Evolutionary conservation across 257 asterid genomes (phyloP).

Genomic region (Mitragyna speciosa): DNA sequence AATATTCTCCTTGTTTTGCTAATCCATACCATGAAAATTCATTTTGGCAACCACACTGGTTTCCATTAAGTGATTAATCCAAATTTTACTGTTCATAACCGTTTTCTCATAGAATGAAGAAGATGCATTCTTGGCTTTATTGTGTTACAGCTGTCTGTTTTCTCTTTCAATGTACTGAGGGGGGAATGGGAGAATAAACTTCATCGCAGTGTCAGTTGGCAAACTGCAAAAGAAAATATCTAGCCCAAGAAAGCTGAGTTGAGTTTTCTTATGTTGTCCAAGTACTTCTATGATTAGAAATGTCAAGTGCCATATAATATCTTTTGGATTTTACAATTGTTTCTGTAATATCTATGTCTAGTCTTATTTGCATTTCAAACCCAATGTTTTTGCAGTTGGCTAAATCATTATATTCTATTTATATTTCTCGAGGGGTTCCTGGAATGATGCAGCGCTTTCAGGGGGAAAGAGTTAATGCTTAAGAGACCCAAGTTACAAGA

Average conservation of each 20-base stretch:
- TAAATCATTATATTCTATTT: not conserved
- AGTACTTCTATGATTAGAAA: not conserved
- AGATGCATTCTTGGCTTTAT: not conserved
- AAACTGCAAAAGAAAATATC: not conserved
- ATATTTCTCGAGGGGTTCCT: not conserved
- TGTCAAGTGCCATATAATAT: not conserved
- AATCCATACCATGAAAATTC: not conserved
- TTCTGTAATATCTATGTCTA: not conserved
- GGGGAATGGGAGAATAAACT: not conserved
- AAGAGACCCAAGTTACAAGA: not conserved
- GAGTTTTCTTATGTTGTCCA: not conserved
- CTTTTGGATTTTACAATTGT: not conserved
- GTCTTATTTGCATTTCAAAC: not conserved
- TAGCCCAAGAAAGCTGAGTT: not conserved
- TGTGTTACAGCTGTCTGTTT: not conserved
- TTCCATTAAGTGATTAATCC: not conserved
- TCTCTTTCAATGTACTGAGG: not conserved
- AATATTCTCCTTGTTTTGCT: not conserved
- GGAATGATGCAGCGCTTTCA: not conserved
- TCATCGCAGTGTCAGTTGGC: not conserved
- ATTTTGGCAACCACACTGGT: not conserved
- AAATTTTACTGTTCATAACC: not conserved
- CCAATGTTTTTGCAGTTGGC: not conserved
- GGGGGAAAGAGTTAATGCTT: not conserved
- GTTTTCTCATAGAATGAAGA: not conserved